Evolutionary conservation across 2,329 filamentous ascomycete species (phyloP), one percentile per base, ranked within the genome.

Genomic region (Colletotrichum phormii): DNA sequence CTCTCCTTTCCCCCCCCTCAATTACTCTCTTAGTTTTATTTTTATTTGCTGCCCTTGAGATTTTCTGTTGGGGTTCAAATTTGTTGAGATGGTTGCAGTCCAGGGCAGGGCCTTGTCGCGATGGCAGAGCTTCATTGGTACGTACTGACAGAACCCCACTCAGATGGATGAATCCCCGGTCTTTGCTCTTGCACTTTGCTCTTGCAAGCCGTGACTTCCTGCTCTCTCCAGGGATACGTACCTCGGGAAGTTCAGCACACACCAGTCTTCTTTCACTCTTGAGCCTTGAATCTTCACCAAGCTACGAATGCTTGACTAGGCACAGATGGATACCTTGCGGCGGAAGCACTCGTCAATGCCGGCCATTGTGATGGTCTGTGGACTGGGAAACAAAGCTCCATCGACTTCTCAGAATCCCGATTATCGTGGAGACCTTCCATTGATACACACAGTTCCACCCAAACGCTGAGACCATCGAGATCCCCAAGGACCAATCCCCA

Each of bases 41-140:
- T 51, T 49, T 29, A 60, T 12, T 24, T 69, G 31, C 53, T 59
- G 53, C 53, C 33, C 63, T 46, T 49, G 66, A 71, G 65, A 65
- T 73, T 73, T 73, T 73, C 71, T 73, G 71, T 73, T 73, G 71
- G 71, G 68, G 66, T 61, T 59, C 24, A 8, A 49, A 49, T 71
- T 73, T 73, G 71, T 73, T 73, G 71, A 65, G 71, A 57, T 64
- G 71, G 67, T 42, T 53, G 60, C 66, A 55, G 67, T 60, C 67
- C 66, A 71, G 71, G 71, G 71, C 71, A 13, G 46, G 61, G 71
- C 66, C 71, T 73, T 61, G 71, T 71, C 66, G 67, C 22, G 26
- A 61, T 49, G 22, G 35, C 24, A 64, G 22, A 55, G 53, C 57
- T 54, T 57, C n/a, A 11, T 58, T 26, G 71, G 49, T 73, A 73